These are phyloP conservation scores for Hortiboletus flavorubellus DNA, from an alignment of 768 basidiomycete species.

Conservation along the genomic window DNA sequence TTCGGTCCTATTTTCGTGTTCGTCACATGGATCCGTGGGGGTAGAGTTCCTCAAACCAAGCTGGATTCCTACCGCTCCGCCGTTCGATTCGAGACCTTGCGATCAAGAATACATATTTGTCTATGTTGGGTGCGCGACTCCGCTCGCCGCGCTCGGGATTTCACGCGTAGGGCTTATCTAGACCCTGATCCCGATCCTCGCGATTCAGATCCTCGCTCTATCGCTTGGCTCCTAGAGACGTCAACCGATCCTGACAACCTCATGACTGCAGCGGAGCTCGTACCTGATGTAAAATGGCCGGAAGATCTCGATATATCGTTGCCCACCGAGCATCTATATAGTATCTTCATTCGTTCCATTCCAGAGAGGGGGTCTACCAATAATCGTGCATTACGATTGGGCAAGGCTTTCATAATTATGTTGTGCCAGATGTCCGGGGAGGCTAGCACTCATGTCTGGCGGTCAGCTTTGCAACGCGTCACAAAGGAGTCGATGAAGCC, in stretches of 20 bases:
- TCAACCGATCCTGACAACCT: constrained; percentile 16
- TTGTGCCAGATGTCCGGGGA: background rate
- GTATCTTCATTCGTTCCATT: constrained; percentile 1
- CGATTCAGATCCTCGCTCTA: constrained; percentile 1
- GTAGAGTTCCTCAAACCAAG: background rate
- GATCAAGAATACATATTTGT: background rate
- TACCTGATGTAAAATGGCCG: constrained; percentile 17
- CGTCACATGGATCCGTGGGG: background rate
- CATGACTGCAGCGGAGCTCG: constrained; percentile 9
- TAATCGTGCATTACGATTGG: background rate
- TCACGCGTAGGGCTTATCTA: background rate
- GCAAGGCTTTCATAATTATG: constrained; percentile 6
- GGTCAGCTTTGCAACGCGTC: background rate
- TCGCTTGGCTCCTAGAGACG: constrained; percentile 20
- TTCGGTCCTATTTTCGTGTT: background rate
- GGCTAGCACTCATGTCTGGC: background rate
- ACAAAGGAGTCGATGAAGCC: background rate
- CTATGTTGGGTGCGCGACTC: background rate
- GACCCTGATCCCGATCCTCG: background rate
- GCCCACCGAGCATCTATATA: background rate
- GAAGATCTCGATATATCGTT: constrained; percentile 8
- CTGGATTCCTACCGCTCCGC: background rate
- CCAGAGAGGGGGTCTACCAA: background rate
- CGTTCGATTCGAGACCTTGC: background rate
- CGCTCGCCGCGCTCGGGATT: background rate